Percentiles rank a stretch among this genome's conserved stretches.
Conservation (phyloP, 106 monocot genomes). For the Cymbidium sinense region DNA sequence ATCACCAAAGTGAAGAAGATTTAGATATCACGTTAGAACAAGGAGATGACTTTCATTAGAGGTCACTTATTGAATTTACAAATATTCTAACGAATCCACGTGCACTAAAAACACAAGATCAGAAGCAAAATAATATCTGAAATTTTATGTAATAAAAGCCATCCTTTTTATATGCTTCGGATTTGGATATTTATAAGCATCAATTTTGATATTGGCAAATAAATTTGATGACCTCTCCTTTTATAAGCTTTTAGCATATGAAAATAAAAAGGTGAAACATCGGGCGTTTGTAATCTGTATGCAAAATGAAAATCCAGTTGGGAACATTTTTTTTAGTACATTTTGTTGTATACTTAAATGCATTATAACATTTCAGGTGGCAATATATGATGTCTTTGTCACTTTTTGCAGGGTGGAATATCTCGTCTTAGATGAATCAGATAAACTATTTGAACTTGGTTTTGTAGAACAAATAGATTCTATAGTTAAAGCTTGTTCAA, state of each 20-base stretch:
- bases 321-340: neutral
- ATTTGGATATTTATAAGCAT: too few species aligned
- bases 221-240: neutral
- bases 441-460: conserved; percentile 96
- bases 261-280: neutral
- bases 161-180: too few species aligned
- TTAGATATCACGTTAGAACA: too few species aligned
- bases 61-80: too few species aligned
- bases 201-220: neutral
- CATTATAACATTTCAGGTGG: neutral
- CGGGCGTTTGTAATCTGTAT: neutral
- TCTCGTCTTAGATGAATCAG: conserved; percentile 94
- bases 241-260: neutral
- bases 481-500: conserved; percentile 89
- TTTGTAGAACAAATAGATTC: conserved; percentile 90
- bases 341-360: neutral
- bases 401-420: conserved; percentile 73
- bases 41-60: too few species aligned
- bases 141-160: too few species aligned
- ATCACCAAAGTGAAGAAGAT: too few species aligned
- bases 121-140: too few species aligned
- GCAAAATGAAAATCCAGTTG: neutral
- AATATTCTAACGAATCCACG: too few species aligned
- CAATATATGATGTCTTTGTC: neutral
- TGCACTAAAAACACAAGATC: too few species aligned